Evolutionary conservation across 2,329 filamentous ascomycete species (phyloP), one percentile per base, ranked within the genome.

Genomic region (Ambrosiella cleistominuta): DNA sequence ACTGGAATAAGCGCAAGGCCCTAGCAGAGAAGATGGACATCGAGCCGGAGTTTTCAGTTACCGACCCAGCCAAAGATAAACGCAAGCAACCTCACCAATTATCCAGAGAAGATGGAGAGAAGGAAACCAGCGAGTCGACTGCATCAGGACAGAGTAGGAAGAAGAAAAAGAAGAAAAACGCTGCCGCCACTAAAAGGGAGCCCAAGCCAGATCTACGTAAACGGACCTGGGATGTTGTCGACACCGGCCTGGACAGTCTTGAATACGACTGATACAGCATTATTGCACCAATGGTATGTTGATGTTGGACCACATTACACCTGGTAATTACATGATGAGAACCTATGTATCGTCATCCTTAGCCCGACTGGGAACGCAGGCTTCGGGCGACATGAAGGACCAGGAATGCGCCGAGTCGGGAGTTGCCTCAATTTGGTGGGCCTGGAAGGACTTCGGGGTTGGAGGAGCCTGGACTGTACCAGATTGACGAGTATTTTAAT

Each of bases 321-420:
- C 6, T 54, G 11, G 19, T 11, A 60, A 62, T 62, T 57, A 53
- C 19, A 85, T 91, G 88, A 94, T 91, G 88, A 93, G 82, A 89
- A 75, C 70, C 70, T 72, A 78, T 73, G 61, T 89, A 90, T 89
- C 85, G 87, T 94, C 88, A 94, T 95, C 88, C 88, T 94, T 94
- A 94, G 87, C 76, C 88, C 79, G 83, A 94, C 70, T 67, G 61
- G 62, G 63, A 63, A 60, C 58, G 64, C 62, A 62, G 62, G 65
- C 51, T 35, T 40, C 50, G 19, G 27, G 36, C 36, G 55, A 53
- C 50, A 52, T 50, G 53, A 39, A 54, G 17, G 55, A 57, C 58
- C 7, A n/a, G 4, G 50, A 35, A 13, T 13, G 19, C n/a, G 19
- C n/a, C 19, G 44, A 13, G 19, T 47, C 6, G 5, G 44, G 2